Evolutionary conservation across 2,329 filamentous ascomycete genomes (phyloP).

Genomic region (Phialocephala subalpina): DNA sequence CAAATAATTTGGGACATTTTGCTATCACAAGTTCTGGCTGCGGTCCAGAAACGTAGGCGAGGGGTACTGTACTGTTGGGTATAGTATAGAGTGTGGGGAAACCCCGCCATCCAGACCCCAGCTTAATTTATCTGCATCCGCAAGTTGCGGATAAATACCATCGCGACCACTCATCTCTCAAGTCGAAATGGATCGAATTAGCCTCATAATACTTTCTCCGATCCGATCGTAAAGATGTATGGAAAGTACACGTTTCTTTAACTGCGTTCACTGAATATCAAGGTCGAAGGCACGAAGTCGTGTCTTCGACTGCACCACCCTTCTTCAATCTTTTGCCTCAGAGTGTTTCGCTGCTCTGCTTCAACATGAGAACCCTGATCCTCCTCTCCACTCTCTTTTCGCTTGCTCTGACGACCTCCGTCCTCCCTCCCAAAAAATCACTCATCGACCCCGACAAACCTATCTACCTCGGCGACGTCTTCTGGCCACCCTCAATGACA

Average conservation of each 20-base stretch:
- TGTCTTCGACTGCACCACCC: neutral
- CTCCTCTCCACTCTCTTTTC: slow-evolving; percentile 22
- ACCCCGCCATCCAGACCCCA: neutral
- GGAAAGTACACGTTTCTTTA: slow-evolving; percentile 33
- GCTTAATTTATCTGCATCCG: slow-evolving; percentile 11
- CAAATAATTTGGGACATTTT: neutral
- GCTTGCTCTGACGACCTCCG: slow-evolving; percentile 13
- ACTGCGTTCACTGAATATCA: slow-evolving; percentile 18
- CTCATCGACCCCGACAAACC: slow-evolving; percentile 31
- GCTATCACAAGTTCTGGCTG: neutral
- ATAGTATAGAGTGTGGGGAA: neutral
- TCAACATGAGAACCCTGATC: slow-evolving; percentile 29
- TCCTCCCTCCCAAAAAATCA: slow-evolving; percentile 9
- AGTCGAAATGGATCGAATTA: slow-evolving; percentile 16
- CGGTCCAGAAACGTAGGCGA: neutral
- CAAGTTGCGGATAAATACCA: slow-evolving; percentile 24
- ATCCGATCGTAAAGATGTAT: slow-evolving; percentile 1
- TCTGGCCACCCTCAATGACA: slow-evolving; percentile 40
- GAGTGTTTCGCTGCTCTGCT: neutral
- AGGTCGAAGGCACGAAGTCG: neutral
- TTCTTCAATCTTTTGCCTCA: neutral
- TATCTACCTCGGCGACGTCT: slow-evolving; percentile 42
- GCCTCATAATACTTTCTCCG: slow-evolving; percentile 14
- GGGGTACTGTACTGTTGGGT: too few relatives aligned
- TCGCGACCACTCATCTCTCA: slow-evolving; percentile 19